Conservation (phyloP, 805 yeast genomes). For the Starmerella apis region DNA sequence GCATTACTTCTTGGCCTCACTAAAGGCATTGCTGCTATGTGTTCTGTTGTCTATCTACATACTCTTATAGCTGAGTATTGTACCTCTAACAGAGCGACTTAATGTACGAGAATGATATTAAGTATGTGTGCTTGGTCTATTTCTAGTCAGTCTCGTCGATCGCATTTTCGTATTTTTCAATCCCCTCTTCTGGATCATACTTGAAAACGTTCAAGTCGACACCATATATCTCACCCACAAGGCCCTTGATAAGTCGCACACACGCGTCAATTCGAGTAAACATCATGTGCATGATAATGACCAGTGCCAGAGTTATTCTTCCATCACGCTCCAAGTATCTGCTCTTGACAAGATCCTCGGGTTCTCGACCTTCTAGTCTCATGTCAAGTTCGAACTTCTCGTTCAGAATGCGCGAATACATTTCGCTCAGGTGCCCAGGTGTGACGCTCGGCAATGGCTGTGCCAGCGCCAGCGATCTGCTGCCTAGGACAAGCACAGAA, state of each 20-base stretch:
- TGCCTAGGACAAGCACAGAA: slow-evolving; percentile 27
- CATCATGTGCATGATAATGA: slow-evolving; percentile 23
- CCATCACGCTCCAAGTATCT: slow-evolving; percentile 24
- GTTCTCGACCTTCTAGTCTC: neutral
- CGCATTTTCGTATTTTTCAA: neutral
- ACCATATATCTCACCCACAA: slow-evolving; percentile 31
- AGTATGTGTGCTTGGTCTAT: too few species aligned
- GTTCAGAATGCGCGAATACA: slow-evolving; percentile 1
- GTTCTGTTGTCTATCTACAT: too few species aligned
- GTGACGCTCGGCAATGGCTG: slow-evolving; percentile 29
- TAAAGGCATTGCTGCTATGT: too few species aligned
- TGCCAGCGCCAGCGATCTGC: slow-evolving; percentile 25
- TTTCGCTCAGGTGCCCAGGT: slow-evolving; percentile 25
- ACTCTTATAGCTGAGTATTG: too few species aligned
- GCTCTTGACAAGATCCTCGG: slow-evolving; percentile 5
- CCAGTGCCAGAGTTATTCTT: slow-evolving; percentile 21
- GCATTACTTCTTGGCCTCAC: too few species aligned
- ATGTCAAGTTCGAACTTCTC: neutral
- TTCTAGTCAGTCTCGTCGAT: neutral
- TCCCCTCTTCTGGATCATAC: slow-evolving; percentile 14
- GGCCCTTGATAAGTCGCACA: slow-evolving; percentile 27
- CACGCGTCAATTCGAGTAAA: slow-evolving; percentile 29
- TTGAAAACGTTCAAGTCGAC: slow-evolving; percentile 18
- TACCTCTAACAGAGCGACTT: too few species aligned
- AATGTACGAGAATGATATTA: too few species aligned